These are phyloP conservation scores for Boletus pseudopeckii DNA, from an alignment of 768 basidiomycete genomes.

Conservation along the genomic window DNA sequence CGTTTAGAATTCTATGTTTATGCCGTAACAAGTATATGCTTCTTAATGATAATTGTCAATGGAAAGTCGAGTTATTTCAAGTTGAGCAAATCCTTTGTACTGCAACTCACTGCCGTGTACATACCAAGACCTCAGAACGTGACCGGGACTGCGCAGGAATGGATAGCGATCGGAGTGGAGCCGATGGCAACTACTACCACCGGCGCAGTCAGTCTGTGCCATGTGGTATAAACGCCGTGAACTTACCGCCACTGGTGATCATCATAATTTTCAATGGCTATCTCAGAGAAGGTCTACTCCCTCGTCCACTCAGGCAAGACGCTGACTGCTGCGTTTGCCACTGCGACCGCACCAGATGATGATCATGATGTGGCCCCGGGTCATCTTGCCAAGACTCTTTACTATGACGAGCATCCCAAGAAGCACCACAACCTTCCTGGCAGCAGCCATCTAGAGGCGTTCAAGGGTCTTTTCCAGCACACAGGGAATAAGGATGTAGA, in stretches of 20 bases:
- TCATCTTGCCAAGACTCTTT: slow-evolving; percentile 39
- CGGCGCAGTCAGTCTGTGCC: not conserved
- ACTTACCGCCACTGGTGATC: not conserved
- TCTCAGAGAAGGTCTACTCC: slow-evolving; percentile 32
- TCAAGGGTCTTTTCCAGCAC: slow-evolving; percentile 20
- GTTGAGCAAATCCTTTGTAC: not conserved
- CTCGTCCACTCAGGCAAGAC: slow-evolving; percentile 35
- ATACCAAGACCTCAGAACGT: not conserved
- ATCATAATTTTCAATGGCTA: slow-evolving; percentile 15
- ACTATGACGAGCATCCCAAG: slow-evolving; percentile 25
- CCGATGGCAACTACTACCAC: not conserved
- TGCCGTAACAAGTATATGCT: not conserved
- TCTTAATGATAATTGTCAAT: slow-evolving; percentile 7
- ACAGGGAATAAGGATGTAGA: slow-evolving; percentile 17
- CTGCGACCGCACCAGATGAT: slow-evolving; percentile 29
- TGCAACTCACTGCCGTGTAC: not conserved
- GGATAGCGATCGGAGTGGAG: not conserved
- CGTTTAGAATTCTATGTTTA: slow-evolving; percentile 1
- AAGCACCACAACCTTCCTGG: slow-evolving; percentile 24
- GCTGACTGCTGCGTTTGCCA: slow-evolving; percentile 41
- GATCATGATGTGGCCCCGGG: slow-evolving; percentile 27
- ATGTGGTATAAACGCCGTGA: not conserved
- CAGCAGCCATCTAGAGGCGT: slow-evolving; percentile 13
- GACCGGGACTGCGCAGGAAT: not conserved
- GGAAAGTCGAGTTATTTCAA: not conserved